These are phyloP conservation scores for Aspergillus jensenii DNA, from an alignment of 2,329 filamentous ascomycete genomes.

Conservation along the genomic window DNA sequence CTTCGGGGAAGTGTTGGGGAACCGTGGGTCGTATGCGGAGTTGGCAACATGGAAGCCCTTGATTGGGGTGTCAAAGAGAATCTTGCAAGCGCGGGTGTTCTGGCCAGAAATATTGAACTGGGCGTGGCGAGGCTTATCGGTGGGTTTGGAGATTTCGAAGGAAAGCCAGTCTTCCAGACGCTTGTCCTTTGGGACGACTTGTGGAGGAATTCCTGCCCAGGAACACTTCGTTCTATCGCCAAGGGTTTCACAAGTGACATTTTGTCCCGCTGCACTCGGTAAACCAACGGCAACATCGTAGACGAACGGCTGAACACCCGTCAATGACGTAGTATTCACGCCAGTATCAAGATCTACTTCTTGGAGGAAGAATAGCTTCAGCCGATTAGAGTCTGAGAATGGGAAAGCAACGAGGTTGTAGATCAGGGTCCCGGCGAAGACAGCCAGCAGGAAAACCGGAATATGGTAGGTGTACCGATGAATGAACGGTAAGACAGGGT, in stretches of 20 bases:
- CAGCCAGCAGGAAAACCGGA: constrained; percentile 70
- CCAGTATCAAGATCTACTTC: constrained; percentile 73
- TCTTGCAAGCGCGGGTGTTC: constrained; percentile 76
- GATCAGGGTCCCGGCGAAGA: constrained; percentile 73
- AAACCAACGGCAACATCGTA: constrained; percentile 65
- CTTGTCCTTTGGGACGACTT: constrained; percentile 54
- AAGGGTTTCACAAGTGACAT: constrained; percentile 53
- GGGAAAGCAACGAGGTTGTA: constrained; percentile 89
- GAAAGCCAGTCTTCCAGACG: constrained; percentile 62
- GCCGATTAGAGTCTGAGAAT: constrained; percentile 73
- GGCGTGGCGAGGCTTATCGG: constrained; percentile 48
- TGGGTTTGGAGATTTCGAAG: constrained; percentile 57
- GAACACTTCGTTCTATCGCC: constrained; percentile 59
- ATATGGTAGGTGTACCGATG: constrained; percentile 84
- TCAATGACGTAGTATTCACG: constrained; percentile 67
- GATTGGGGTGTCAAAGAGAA: constrained; percentile 70
- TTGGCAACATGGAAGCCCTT: constrained; percentile 64
- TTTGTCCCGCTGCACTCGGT: constrained; percentile 67
- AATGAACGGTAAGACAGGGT: constrained; percentile 79
- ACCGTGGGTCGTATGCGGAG: constrained; percentile 61
- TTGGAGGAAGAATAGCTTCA: constrained; percentile 88
- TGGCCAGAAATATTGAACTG: constrained; percentile 66
- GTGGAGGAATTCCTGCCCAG: constrained; percentile 68
- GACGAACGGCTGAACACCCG: constrained; percentile 68
- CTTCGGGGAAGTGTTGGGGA: constrained; percentile 61